phyloP scores from a whole-genome alignment of 805 yeast species.

The Candida krabiensis region DNA sequence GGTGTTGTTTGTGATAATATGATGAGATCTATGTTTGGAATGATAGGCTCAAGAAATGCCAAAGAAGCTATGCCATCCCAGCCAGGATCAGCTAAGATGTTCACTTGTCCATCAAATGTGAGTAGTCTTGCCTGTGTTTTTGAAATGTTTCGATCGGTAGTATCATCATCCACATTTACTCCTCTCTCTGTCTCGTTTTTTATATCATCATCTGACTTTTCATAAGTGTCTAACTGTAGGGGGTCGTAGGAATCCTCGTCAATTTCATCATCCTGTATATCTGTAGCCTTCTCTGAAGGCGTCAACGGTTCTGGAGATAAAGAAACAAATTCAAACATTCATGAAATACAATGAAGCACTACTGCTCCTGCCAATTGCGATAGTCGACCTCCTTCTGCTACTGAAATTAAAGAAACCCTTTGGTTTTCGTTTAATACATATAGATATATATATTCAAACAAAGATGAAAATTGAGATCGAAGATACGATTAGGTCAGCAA shows the following conservation, averaged over 20 bases:
- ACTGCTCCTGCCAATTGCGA: too few relatives aligned
- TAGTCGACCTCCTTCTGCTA: too few relatives aligned
- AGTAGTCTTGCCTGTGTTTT: conserved; percentile 39
- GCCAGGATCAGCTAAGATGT: conserved; percentile 68
- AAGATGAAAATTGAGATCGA: conserved; percentile 5
- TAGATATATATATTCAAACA: too few relatives aligned
- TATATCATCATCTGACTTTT: conserved; percentile 9
- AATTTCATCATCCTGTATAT: conserved; percentile 9
- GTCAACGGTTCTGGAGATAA: conserved; percentile 12
- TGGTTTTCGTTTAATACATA: too few relatives aligned
- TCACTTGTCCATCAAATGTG: conserved; percentile 53
- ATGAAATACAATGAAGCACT: too few relatives aligned
- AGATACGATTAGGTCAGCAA: not conserved
- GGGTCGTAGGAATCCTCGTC: conserved; percentile 19
- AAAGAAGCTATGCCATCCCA: conserved; percentile 60
- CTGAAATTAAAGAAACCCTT: too few relatives aligned
- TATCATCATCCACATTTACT: too few relatives aligned
- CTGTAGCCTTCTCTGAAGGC: conserved; percentile 3
- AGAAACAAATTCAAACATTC: conserved; percentile 28
- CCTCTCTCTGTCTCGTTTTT: too few relatives aligned
- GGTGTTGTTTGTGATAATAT: conserved; percentile 86
- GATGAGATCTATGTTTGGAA: conserved; percentile 60
- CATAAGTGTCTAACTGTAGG: conserved; percentile 10
- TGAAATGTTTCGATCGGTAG: conserved; percentile 4
- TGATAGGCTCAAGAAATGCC: conserved; percentile 41